Percentiles rank a stretch among this genome's conserved stretches.
phyloP scores from a whole-genome alignment of 805 yeast genomes.

The Saccharomycopsis sp. region DNA sequence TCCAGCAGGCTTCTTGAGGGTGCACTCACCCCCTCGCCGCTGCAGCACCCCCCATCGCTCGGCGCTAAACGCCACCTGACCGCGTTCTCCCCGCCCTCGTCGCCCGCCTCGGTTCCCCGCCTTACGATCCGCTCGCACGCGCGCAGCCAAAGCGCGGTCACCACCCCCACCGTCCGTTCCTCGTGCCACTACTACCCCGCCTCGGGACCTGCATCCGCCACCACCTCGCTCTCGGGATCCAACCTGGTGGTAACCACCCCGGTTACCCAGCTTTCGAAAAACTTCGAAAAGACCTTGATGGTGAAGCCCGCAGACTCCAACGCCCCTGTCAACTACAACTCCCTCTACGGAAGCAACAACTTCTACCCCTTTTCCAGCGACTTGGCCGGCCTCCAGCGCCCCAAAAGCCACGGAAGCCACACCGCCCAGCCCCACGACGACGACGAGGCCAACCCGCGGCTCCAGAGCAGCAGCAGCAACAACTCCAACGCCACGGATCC shows the following conservation, averaged over 20 bases:
- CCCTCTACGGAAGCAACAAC: neutral
- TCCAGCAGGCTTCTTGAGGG: neutral
- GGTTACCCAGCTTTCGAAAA: conserved; percentile 13
- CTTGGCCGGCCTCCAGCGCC: neutral
- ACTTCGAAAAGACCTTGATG: conserved; percentile 4
- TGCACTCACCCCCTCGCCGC: neutral
- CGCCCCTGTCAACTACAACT: neutral
- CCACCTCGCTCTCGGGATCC: neutral
- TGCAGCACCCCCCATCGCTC: neutral
- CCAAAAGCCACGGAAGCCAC: neutral
- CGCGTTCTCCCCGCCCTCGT: neutral
- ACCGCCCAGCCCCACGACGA: conserved; percentile 1
- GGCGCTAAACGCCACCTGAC: neutral
- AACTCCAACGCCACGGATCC: conserved; percentile 5
- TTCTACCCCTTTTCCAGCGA: neutral
- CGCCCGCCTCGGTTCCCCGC: neutral
- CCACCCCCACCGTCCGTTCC: neutral
- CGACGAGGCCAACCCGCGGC: conserved; percentile 1
- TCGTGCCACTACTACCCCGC: neutral
- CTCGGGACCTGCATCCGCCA: neutral
- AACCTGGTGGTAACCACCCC: conserved; percentile 9
- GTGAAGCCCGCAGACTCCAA: neutral
- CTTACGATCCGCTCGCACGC: neutral
- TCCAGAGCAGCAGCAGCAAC: neutral
- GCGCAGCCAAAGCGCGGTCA: neutral